Base-by-base conservation (phyloP, 2,329 filamentous ascomycete species). In the Nannizziopsis barbatae region DNA sequence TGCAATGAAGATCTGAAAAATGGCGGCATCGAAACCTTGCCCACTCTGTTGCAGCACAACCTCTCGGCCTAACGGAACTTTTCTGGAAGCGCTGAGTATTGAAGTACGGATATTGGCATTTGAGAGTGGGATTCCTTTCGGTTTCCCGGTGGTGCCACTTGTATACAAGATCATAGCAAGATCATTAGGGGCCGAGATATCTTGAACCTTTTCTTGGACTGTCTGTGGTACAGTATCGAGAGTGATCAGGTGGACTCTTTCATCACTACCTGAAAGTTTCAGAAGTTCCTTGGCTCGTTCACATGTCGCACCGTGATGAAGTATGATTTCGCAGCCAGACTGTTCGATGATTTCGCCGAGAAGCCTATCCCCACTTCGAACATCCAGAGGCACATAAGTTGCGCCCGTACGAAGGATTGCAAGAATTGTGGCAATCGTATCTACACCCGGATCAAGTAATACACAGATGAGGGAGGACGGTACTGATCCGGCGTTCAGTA, bases 51-150 rank as follows among this genome's bases (percentile, higher is more conserved):
- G 56, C 9, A 57, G 42, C 5, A 53, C 44, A 37, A 31, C 30
- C 11, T 15, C 27, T 0, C 15, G 31, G 17, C 50, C 38, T 7
- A 56, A 35, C 12, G 50, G 51, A 11, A 45, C 51, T 11, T n/a
- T 33, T 8, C 43, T 49, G 1, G 48, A 47, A 11, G 31, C 43
- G n/a, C 48, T 55, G 22, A 58, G 55, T 4, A 63, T 50, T n/a
- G 56, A 36, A 45, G 60, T 61, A 1, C 45, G 39, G 7, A 62
- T 31, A 31, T 49, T 52, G 2, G 22, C 32, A 61, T 98, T 92
- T 1, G 83, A 88, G 56, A 96, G 71, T 32, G 80, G 67, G 1
- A 81, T 77, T n/a, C 79, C 79, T 64, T 82, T 82, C 1, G 79
- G 79, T 50, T 72, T 74, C 3, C 79, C 79, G 0, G 79, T 82